phyloP scores from a whole-genome alignment of 2,329 filamentous ascomycete genomes.

The Alternaria sp. region DNA sequence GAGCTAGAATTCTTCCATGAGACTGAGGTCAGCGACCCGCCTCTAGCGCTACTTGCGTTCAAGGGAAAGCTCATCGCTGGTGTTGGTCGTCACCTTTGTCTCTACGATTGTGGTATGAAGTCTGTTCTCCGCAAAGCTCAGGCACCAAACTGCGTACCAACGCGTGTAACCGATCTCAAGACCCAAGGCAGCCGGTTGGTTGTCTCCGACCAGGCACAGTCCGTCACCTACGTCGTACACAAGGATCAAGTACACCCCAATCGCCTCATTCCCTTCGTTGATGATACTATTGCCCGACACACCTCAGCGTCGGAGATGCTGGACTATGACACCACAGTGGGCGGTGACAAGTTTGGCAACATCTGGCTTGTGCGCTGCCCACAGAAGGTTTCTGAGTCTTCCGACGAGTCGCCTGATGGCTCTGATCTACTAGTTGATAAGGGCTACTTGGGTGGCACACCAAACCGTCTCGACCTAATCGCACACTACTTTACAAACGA shows the following conservation, averaged over 20 bases:
- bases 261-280: conserved; percentile 88
- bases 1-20: conserved; percentile 96
- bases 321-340: conserved; percentile 94
- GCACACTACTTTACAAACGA: conserved; percentile 92
- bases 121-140: conserved; percentile 93
- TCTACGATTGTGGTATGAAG: conserved; percentile 93
- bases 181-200: conserved; percentile 91
- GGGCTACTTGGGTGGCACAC: conserved; percentile 86
- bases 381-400: conserved; percentile 82
- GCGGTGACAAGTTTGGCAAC: conserved; percentile 98
- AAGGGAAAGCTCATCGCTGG: conserved; percentile 90
- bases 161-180: conserved; percentile 86
- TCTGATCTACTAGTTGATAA: conserved; percentile 91
- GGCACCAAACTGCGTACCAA: conserved; percentile 73
- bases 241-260: conserved; percentile 80
- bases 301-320: conserved; percentile 92
- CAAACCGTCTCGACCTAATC: conserved; percentile 84
- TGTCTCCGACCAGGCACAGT: conserved; percentile 91
- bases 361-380: conserved; percentile 91
- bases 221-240: conserved; percentile 90
- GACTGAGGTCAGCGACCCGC: conserved; percentile 88
- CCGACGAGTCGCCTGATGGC: conserved; percentile 90
- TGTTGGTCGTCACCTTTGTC: conserved; percentile 79
- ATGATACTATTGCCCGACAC: conserved; percentile 90
- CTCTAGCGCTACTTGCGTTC: conserved; percentile 89